A percentile compares a stretch with the other conserved stretches of the same genome.
Conservation (phyloP, 345 rosid genomes). For the Fremontodendron californicum region DNA sequence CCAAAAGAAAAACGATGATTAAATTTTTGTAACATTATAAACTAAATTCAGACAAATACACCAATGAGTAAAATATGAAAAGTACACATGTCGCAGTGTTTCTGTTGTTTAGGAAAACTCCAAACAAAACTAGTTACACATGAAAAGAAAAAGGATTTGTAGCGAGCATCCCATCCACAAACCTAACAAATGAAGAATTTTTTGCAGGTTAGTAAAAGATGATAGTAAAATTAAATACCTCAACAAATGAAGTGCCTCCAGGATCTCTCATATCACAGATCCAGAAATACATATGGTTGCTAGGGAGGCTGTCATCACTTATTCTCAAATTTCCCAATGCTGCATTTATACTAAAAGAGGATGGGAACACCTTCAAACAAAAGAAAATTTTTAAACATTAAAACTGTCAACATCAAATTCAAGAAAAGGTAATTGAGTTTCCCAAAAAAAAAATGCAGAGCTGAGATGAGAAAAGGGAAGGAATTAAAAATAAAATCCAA, state of each 20-base stretch:
- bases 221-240: conserved; percentile 40
- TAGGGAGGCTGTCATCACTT: conserved; percentile 93
- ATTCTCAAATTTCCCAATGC: conserved; percentile 87
- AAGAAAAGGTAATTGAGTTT: conserved; percentile 1
- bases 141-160: not conserved
- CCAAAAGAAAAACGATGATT: not conserved
- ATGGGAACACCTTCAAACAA: conserved; percentile 77
- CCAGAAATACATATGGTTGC: conserved; percentile 83
- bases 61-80: conserved; percentile 9
- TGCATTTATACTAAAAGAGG: conserved; percentile 86
- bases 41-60: not conserved
- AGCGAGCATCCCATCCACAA: not conserved
- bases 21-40: conserved; percentile 6
- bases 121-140: not conserved
- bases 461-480: not conserved
- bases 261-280: conserved; percentile 98
- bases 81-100: not conserved
- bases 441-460: not conserved
- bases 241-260: conserved; percentile 94
- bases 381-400: conserved; percentile 7
- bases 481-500: not conserved
- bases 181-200: not conserved
- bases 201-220: not conserved
- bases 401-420: not conserved
- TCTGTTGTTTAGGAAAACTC: not conserved